Evolutionary conservation across 129 eudicot genomes (phyloP), one percentile per base, ranked within the genome.

Genomic region (Scalesia atractyloides): DNA sequence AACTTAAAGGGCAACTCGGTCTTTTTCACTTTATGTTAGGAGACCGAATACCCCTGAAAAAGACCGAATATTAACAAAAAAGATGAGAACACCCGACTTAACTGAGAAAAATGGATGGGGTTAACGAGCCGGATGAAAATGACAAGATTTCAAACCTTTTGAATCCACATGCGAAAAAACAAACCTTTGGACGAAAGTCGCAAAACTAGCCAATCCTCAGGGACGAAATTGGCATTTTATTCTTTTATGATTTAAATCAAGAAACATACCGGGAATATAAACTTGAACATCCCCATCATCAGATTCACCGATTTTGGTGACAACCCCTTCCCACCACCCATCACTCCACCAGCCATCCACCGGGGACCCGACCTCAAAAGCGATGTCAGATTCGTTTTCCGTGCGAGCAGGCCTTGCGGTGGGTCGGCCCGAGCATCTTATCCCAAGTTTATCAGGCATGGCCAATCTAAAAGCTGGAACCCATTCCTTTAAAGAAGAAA

Each of bases 271-370:
- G 19, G 98, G 97, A 76, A 86, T 24, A 68, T 84, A 94, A 77
- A 94, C 85, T 76, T 86, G 89, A 69, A 81, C 66, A 48, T 62
- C 69, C 81, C 77, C 93, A 70, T 78, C 86, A 58, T 50, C 82
- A 0, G 81, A 69, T 51, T 72, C 74, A 54, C 82, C 19, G 5
- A 78, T 67, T 71, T 77, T 85, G 47, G 82, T 71, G 2, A 94
- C 75, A 49, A 94, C 85, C 17, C 99, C 99, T 86, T 94, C 99
- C 99, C 99, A 94, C 99, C 99, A 94, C 11, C 99, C 99, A 82
- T 94, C 97, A 66, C 96, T 87, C 99, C 99, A 94, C 97, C 97
- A 94, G 12, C 88, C 96, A 72, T 94, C 99, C 49, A 89, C 97
- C 5, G 91, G 86, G 44, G 84, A 87, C 69, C 99, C 99, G 12